Percentiles rank a stretch among this genome's conserved stretches.
These are phyloP conservation scores for Cyclotella kingstonii DNA, from an alignment of 108 stramenopile genomes.

Conservation along the genomic window DNA sequence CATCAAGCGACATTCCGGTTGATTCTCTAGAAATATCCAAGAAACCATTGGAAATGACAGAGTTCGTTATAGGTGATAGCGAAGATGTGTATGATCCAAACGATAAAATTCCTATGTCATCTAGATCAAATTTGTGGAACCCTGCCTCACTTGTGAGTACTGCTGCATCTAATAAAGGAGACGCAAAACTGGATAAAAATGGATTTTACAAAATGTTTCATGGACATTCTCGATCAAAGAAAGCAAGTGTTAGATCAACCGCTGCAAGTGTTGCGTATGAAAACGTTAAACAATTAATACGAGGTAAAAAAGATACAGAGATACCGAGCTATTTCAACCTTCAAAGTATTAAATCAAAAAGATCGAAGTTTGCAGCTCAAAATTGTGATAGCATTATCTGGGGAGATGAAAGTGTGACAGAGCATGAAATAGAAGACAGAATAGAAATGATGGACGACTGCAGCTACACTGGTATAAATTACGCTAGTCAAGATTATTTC, in stretches of 20 bases:
- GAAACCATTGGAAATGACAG: not conserved
- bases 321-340: constrained; percentile 22
- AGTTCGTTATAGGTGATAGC: constrained; percentile 13
- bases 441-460: constrained; percentile 17
- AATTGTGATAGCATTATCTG: constrained; percentile 28
- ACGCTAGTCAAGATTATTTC: constrained; percentile 8
- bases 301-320: not conserved
- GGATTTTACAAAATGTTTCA: constrained; percentile 27
- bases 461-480: constrained; percentile 25
- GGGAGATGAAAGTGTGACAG: constrained; percentile 34
- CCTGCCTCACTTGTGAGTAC: constrained; percentile 30
- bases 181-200: constrained; percentile 23
- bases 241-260: not conserved
- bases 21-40: constrained; percentile 1
- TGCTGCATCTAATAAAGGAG: constrained; percentile 13
- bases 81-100: constrained; percentile 23
- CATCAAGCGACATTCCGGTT: not conserved
- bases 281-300: constrained; percentile 11
- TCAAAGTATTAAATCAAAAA: constrained; percentile 14
- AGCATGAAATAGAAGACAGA: constrained; percentile 1
- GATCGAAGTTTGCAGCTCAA: not conserved
- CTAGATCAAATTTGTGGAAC: constrained; percentile 17
- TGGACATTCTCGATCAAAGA: not conserved
- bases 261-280: constrained; percentile 4
- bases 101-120: constrained; percentile 15